phyloP scores from a whole-genome alignment of 768 basidiomycete genomes.

The Artomyces pyxidatus region DNA sequence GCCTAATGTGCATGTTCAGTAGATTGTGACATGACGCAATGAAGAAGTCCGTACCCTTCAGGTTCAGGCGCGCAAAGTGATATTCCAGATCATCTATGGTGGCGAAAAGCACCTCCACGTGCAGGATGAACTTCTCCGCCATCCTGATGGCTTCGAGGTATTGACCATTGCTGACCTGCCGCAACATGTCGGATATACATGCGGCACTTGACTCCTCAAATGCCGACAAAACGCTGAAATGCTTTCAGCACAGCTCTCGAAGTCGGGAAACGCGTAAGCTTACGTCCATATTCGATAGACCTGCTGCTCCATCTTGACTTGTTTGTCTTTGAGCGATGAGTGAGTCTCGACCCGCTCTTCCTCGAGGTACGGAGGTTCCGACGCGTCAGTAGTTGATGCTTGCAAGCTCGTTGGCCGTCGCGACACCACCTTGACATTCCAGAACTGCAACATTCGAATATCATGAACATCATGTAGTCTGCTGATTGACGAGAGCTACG shows the following conservation, averaged over 20 bases:
- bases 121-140: slow-evolving; percentile 97
- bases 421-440: slow-evolving; percentile 93
- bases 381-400: slow-evolving; percentile 19
- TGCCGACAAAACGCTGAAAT: slow-evolving; percentile 76
- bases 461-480: slow-evolving; percentile 99
- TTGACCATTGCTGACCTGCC: slow-evolving; percentile 93
- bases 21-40: background rate
- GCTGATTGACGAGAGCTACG: slow-evolving; percentile 80
- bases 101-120: slow-evolving; percentile 96
- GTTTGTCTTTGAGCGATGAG: slow-evolving; percentile 76
- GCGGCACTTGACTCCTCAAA: slow-evolving; percentile 99
- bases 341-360: slow-evolving; percentile 81
- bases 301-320: slow-evolving; percentile 91
- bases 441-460: slow-evolving; percentile 64
- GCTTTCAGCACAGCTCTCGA: slow-evolving; percentile 5
- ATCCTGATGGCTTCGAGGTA: slow-evolving; percentile 96
- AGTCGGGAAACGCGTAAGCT: slow-evolving; percentile 25
- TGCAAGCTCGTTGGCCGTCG: slow-evolving; percentile 57
- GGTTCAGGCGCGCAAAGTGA: slow-evolving; percentile 67
- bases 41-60: slow-evolving; percentile 60
- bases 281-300: slow-evolving; percentile 99
- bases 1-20: slow-evolving; percentile 36
- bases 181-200: slow-evolving; percentile 97
- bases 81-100: slow-evolving; percentile 95
- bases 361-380: slow-evolving; percentile 51